Percentiles rank a stretch among this genome's conserved stretches.
Conservation (phyloP, 805 yeast genomes). For the Cyberlindnera amylophila region DNA sequence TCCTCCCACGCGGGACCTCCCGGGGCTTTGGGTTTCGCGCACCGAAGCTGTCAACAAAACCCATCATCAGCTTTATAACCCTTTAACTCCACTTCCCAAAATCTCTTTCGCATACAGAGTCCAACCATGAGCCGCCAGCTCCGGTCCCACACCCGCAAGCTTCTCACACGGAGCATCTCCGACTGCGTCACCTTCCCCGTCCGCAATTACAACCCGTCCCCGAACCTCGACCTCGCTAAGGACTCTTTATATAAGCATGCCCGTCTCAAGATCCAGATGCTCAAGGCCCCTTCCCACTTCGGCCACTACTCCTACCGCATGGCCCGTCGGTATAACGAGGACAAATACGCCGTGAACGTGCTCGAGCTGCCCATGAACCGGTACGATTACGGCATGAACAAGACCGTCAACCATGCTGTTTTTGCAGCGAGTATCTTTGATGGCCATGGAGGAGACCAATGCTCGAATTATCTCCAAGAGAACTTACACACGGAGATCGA, state of each 20-base stretch:
- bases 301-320: constrained; percentile 81
- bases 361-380: constrained; percentile 40
- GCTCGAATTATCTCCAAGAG: constrained; percentile 56
- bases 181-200: constrained; percentile 23
- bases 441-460: constrained; percentile 90
- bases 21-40: no score
- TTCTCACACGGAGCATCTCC: constrained; percentile 14
- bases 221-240: constrained; percentile 13
- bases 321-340: constrained; percentile 78
- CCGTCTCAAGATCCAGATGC: constrained; percentile 24
- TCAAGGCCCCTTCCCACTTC: constrained; percentile 55
- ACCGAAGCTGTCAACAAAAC: neutral
- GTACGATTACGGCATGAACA: constrained; percentile 25
- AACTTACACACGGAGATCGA: constrained; percentile 56
- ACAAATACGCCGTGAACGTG: constrained; percentile 65
- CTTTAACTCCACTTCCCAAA: neutral
- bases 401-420: constrained; percentile 29
- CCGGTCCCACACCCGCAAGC: neutral
- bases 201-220: constrained; percentile 12
- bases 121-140: neutral
- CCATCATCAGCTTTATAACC: neutral
- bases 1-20: no score
- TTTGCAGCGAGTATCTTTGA: constrained; percentile 80
- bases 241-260: constrained; percentile 15
- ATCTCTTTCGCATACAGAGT: neutral